These are phyloP conservation scores for Monosporascus sp. DNA, from an alignment of 2,329 filamentous ascomycete species.

Conservation along the genomic window DNA sequence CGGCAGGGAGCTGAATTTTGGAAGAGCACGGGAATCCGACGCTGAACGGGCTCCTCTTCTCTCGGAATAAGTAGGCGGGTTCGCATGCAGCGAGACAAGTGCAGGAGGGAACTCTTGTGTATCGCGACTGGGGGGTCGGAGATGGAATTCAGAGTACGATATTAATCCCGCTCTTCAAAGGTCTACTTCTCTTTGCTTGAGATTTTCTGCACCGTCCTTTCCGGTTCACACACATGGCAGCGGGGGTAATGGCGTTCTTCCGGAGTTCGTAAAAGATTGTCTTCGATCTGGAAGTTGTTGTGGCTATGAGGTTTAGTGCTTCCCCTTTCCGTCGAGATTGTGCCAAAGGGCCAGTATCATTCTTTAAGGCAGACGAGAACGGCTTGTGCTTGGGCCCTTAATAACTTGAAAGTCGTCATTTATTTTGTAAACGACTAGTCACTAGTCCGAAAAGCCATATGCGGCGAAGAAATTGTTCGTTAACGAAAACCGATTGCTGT, in stretches of 20 bases:
- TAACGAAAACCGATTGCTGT: no score
- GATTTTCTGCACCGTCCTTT: background rate
- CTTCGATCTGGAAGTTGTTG: background rate
- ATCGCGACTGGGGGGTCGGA: background rate
- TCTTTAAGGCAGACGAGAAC: no score
- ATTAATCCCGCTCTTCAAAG: conserved; percentile 2
- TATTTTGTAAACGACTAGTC: no score
- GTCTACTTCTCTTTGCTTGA: background rate
- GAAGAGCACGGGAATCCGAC: conserved; percentile 37
- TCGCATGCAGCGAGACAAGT: background rate
- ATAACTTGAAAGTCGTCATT: no score
- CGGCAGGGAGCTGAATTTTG: conserved; percentile 51
- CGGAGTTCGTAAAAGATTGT: background rate
- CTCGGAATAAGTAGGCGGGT: conserved; percentile 34
- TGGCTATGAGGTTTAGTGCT: background rate
- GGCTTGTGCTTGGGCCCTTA: no score
- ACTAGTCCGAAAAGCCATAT: no score
- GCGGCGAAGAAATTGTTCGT: no score
- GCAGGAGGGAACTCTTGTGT: background rate
- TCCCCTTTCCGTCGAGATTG: background rate
- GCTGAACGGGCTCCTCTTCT: conserved; percentile 58
- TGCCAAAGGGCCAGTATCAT: background rate
- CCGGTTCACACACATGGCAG: background rate
- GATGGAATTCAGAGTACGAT: background rate
- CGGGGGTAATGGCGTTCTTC: conserved; percentile 2